Conservation (phyloP, 805 yeast species). For the Grigorovia humatica region DNA sequence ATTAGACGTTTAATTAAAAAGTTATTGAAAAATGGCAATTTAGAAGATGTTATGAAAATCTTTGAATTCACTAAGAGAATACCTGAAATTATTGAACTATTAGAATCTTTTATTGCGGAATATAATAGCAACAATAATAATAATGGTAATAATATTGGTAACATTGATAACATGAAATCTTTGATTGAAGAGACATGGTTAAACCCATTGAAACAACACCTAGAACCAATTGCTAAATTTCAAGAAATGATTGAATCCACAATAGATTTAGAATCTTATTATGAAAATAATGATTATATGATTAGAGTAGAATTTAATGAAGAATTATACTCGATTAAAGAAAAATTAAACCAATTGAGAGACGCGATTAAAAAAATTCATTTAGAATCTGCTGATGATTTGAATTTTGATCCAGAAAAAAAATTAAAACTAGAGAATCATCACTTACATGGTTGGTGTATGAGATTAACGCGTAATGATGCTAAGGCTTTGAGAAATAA, state of each 20-base stretch:
- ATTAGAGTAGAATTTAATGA: conserved; percentile 89
- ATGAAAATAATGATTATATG: conserved; percentile 63
- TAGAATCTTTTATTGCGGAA: conserved; percentile 36
- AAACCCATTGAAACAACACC: conserved; percentile 40
- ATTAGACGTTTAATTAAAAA: conserved; percentile 65
- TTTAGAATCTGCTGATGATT: conserved; percentile 55
- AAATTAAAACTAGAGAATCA: conserved; percentile 85
- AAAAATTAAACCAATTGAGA: conserved; percentile 44
- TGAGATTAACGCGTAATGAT: conserved; percentile 84
- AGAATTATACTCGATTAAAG: conserved; percentile 49
- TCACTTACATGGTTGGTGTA: conserved; percentile 86
- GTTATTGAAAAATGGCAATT: conserved; percentile 44
- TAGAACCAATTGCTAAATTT: conserved; percentile 48
- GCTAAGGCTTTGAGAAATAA: conserved; percentile 59
- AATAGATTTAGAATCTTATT: conserved; percentile 74
- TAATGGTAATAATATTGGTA: conserved; percentile 5
- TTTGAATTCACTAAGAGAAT: conserved; percentile 68
- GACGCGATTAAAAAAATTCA: conserved; percentile 51
- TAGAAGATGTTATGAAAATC: conserved; percentile 83
- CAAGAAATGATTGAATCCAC: conserved; percentile 89
- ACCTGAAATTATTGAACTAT: conserved; percentile 53
- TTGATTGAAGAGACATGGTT: conserved; percentile 47
- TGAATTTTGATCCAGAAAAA: conserved; percentile 75
- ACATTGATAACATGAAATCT: conserved; percentile 4
- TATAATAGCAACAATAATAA: no score